These are phyloP conservation scores for Elaeis oleifera DNA, from an alignment of 202 grass and related monocot species.

Conservation along the genomic window DNA sequence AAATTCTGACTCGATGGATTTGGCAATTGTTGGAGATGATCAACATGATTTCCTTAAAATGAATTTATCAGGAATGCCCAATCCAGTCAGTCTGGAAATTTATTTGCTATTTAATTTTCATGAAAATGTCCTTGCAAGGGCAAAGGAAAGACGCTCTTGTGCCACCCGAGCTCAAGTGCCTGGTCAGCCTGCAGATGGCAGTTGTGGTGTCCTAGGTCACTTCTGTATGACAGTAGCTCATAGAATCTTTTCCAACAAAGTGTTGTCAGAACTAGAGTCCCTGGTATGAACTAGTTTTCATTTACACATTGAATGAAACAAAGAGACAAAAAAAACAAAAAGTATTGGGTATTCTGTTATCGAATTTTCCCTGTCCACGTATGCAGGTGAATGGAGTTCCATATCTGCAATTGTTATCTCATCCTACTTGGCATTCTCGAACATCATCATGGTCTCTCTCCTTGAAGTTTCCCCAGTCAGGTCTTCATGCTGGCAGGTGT, in stretches of 20 bases:
- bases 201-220: conserved; percentile 54
- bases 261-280: conserved; percentile 65
- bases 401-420: conserved; percentile 63
- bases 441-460: conserved; percentile 85
- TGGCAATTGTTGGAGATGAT: conserved; percentile 32
- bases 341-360: no score
- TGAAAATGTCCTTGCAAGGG: conserved; percentile 46
- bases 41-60: conserved; percentile 29
- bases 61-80: conserved; percentile 32
- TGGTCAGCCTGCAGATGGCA: conserved; percentile 26
- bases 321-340: no score
- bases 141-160: conserved; percentile 41
- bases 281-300: conserved; percentile 38
- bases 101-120: conserved; percentile 78
- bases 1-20: conserved; percentile 29
- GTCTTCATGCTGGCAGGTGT: conserved; percentile 30
- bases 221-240: conserved; percentile 86
- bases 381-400: conserved; percentile 77
- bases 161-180: conserved; percentile 22
- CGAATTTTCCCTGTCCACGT: conserved; percentile 1
- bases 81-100: conserved; percentile 60
- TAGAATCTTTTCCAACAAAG: conserved; percentile 82
- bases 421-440: conserved; percentile 87
- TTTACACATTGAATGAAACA: background rate
- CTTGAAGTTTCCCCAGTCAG: conserved; percentile 68